Conservation (phyloP, 306 rosid genomes). For the Pyrus pyrifolia region DNA sequence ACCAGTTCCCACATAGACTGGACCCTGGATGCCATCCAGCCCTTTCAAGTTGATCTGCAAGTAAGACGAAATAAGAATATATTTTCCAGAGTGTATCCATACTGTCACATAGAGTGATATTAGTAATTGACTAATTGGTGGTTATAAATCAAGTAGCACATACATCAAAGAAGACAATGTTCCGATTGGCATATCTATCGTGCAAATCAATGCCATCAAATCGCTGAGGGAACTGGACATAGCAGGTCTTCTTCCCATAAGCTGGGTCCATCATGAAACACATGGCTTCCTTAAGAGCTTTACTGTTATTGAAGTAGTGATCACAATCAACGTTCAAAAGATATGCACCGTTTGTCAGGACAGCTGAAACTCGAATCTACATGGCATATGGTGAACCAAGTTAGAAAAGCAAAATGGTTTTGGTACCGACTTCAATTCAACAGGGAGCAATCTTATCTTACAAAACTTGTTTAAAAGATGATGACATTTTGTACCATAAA, state of each 20-base stretch:
- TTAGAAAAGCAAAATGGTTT: constrained; percentile 16
- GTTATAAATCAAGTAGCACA: constrained; percentile 20
- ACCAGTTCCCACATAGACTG: constrained; percentile 99
- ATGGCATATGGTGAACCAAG: constrained; percentile 20
- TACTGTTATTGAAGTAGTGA: constrained; percentile 96
- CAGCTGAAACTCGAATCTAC: constrained; percentile 99
- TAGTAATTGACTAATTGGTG: background rate
- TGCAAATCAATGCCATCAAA: constrained; percentile 95
- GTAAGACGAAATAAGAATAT: background rate
- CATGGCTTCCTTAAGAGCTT: constrained; percentile 98
- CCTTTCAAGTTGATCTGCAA: constrained; percentile 95
- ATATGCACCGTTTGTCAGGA: constrained; percentile 95
- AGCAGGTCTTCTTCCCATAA: constrained; percentile 87
- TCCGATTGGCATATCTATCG: constrained; percentile 99
- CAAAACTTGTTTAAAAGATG: background rate
- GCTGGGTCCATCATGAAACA: constrained; percentile 99
- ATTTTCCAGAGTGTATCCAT: background rate
- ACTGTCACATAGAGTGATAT: background rate
- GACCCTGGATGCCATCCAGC: constrained; percentile 95
- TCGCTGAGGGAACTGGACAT: constrained; percentile 97
- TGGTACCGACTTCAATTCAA: background rate
- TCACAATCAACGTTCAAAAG: constrained; percentile 96
- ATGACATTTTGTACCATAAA: background rate
- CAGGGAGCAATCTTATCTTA: background rate
- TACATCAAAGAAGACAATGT: constrained; percentile 96